These are phyloP conservation scores for Lipomyces chichibuensis DNA, from an alignment of 805 yeast species.

Conservation along the genomic window DNA sequence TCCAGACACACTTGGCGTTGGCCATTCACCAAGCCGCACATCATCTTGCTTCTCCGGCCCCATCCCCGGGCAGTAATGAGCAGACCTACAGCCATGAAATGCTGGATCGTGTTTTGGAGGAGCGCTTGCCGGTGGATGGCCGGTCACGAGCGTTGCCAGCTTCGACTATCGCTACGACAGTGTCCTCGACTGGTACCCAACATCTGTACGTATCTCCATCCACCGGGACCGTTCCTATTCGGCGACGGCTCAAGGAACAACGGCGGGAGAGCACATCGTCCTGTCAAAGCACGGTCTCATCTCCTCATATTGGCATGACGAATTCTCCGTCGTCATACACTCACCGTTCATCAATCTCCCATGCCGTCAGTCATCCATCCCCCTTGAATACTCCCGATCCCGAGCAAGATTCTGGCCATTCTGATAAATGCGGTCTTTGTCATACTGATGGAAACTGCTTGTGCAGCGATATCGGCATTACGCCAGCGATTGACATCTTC, in stretches of 20 bases:
- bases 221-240: conserved; percentile 18
- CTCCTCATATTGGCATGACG: neutral
- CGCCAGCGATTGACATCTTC: conserved; percentile 30
- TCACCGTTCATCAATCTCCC: conserved; percentile 2
- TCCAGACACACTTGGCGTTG: neutral
- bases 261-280: conserved; percentile 2
- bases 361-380: conserved; percentile 11
- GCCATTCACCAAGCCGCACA: conserved; percentile 21
- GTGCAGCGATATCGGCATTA: conserved; percentile 32
- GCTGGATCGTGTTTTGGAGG: conserved; percentile 34
- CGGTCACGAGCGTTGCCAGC: conserved; percentile 21
- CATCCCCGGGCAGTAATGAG: conserved; percentile 48
- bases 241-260: conserved; percentile 14
- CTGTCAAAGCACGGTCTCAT: neutral
- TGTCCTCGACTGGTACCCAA: neutral
- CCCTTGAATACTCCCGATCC: conserved; percentile 9
- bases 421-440: conserved; percentile 33
- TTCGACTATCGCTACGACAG: conserved; percentile 22
- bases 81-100: conserved; percentile 28
- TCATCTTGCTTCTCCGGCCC: conserved; percentile 59
- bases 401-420: neutral
- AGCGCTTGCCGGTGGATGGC: conserved; percentile 29
- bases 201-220: conserved; percentile 20
- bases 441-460: conserved; percentile 33
- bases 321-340: conserved; percentile 12